Evolutionary conservation across 2,329 filamentous ascomycete species (phyloP), one percentile per base, ranked within the genome.

Genomic region (Phialophora expanda): DNA sequence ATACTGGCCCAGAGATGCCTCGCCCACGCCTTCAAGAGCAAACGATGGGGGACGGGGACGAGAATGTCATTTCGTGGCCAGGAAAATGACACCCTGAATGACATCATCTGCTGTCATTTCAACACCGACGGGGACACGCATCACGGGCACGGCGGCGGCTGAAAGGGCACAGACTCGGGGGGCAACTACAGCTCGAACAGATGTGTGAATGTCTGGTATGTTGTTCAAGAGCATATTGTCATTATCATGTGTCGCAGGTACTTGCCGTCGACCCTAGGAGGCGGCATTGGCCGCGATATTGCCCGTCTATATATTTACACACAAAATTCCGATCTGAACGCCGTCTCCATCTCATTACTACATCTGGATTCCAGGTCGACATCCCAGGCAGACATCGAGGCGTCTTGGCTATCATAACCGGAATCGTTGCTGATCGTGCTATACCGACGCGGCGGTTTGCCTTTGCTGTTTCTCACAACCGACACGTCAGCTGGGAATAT

Each of bases 341-440:
- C 53, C 28, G 20, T 32, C 1, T 55, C 28, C 53, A 34, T n/a
- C 24, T 55, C 53, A 20, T 55, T 34, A 55, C 53, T 24, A 53
- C 22, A 53, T 17, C 48, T 32, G 8, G 28, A 30, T 55, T 55
- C 63, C 12, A 17, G 20, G 30, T 67, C 67, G 12, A 66, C 50
- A 50, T 60, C 57, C 63, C 65, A 62, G 17, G 53, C 54, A 28
- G 63, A 66, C 38, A 64, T 41, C 41, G 54, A 51, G 17, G 71
- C 70, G 60, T 70, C 70, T 41, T 66, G 68, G 62, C 77, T 79
- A 14, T 73, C 78, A 64, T 80, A 80, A 6, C 78, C 78, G 1
- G 78, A 78, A 67, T 80, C 78, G 56, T 76, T 76, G 66, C 78
- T 79, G 32, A 72, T 69, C 1, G 73, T 75, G 59, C 78, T 76